Evolutionary conservation across 1,139 yeast genomes (phyloP), one percentile per base, ranked within the genome.

Genomic region (Barnettozyma hawaiiensis): DNA sequence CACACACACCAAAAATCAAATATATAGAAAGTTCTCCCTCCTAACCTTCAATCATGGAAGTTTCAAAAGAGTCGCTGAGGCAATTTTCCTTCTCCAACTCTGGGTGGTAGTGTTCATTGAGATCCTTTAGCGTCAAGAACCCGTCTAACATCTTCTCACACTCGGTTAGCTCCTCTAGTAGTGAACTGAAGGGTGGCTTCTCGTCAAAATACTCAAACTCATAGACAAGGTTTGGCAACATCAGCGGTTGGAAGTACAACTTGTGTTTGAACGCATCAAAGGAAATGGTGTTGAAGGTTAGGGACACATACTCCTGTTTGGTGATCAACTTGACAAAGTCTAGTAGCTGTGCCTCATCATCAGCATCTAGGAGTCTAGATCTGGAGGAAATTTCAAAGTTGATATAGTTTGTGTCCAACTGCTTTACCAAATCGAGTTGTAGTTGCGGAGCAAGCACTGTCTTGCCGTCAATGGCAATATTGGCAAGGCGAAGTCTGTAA

Each of bases 311-410:
- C 47, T 53, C 56, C 12, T 46, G 45, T 11, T 47, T 49, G 19
- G 58, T 47, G 26, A 53, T 49, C 22, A 53, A 44, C 22, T 47
- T 41, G 8, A 52, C 39, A 31, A 51, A 52, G 33, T 46, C 50
- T 24, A 41, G 31, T 12, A 53, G 41, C n/a, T 43, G 39, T 18
- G 27, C 15, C 29, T 29, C 40, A 14, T 29, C 28, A 15, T 42
- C 48, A 26, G 26, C 27, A 12, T 42, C 14, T n/a, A 28, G 28
- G 7, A 47, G 45, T 12, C 36, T 24, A 10, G 46, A 21, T 12
- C 27, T n/a, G 15, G 45, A 20, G 8, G 44, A 16, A 12, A 41
- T 48, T 5, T 46, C 41, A 28, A 53, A 53, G 31, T 50, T 45
- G 34, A 53, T 31, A 41, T 53, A 52, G 29, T 45, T 39, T 16